These are phyloP conservation scores for Tricholoma bakamatsutake DNA, from an alignment of 768 basidiomycete species.

Conservation along the genomic window DNA sequence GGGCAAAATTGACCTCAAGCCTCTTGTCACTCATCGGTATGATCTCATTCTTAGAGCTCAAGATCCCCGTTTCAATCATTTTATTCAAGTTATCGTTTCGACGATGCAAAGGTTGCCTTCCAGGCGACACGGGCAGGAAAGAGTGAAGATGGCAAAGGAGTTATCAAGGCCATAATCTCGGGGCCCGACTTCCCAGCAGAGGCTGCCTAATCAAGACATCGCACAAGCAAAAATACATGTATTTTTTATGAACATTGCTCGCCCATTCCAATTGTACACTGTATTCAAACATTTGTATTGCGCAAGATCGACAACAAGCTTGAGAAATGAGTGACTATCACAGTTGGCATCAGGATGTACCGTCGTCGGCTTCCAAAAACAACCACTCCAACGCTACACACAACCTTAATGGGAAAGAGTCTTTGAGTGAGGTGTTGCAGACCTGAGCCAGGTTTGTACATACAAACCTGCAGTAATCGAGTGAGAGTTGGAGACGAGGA, in stretches of 20 bases:
- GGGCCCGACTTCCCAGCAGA: constrained; percentile 60
- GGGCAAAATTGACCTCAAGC: constrained; percentile 81
- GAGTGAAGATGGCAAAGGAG: constrained; percentile 78
- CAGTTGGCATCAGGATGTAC: not conserved
- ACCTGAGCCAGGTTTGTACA: not conserved
- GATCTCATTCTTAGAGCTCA: not conserved
- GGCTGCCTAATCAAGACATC: constrained; percentile 12
- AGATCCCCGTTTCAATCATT: not conserved
- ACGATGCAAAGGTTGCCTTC: constrained; percentile 77
- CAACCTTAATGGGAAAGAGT: not conserved
- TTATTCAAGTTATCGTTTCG: constrained; percentile 56
- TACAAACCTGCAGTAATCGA: not conserved
- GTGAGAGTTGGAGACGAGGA: not conserved
- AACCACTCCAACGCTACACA: not conserved
- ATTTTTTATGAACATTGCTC: constrained; percentile 6
- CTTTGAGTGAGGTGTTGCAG: not conserved
- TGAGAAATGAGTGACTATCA: not conserved
- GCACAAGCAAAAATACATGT: not conserved
- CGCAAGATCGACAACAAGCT: not conserved
- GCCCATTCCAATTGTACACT: not conserved
- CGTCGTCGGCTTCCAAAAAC: not conserved
- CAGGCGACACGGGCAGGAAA: constrained; percentile 73
- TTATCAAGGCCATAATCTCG: constrained; percentile 88
- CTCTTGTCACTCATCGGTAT: constrained; percentile 84
- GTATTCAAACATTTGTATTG: not conserved